A percentile compares a stretch with the other conserved stretches of the same genome.
Conservation (phyloP, 2,329 filamentous ascomycete genomes). For the Colletotrichum sp. region DNA sequence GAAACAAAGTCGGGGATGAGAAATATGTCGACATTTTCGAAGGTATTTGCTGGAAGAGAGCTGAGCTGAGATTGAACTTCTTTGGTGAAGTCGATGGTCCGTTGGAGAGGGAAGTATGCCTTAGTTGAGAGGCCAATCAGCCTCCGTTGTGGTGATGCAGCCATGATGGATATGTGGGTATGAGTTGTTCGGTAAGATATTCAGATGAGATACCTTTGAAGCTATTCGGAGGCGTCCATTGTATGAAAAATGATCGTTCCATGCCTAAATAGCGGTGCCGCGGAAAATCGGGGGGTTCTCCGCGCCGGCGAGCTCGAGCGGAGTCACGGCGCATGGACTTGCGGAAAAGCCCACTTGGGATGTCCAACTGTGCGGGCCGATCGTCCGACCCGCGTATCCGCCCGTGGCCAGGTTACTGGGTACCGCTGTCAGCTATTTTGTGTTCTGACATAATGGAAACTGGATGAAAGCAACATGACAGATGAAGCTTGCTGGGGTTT, state of each 20-base stretch:
- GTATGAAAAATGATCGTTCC: neutral
- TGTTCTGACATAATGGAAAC: neutral
- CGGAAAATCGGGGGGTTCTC: neutral
- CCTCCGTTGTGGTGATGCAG: conserved; percentile 46
- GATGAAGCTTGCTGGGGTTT: neutral
- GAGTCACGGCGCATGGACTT: neutral
- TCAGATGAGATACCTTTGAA: neutral
- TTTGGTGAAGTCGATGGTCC: conserved; percentile 62
- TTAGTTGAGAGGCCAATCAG: conserved; percentile 78
- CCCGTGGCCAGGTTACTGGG: neutral
- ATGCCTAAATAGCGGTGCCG: neutral
- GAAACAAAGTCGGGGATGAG: conserved; percentile 80
- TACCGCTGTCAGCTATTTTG: neutral
- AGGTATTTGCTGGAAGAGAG: conserved; percentile 33
- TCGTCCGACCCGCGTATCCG: neutral
- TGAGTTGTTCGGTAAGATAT: neutral
- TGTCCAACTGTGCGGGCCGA: neutral
- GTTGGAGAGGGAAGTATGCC: conserved; percentile 77
- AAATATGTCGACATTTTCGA: conserved; percentile 65
- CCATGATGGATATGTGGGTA: neutral
- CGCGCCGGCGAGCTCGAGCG: neutral
- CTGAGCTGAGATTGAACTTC: conserved; percentile 52
- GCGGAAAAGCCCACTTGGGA: neutral
- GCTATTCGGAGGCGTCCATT: neutral
- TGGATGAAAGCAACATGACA: neutral